Evolutionary conservation across 2,329 filamentous ascomycete genomes (phyloP).

Genomic region (Ampelomyces quisqualis): DNA sequence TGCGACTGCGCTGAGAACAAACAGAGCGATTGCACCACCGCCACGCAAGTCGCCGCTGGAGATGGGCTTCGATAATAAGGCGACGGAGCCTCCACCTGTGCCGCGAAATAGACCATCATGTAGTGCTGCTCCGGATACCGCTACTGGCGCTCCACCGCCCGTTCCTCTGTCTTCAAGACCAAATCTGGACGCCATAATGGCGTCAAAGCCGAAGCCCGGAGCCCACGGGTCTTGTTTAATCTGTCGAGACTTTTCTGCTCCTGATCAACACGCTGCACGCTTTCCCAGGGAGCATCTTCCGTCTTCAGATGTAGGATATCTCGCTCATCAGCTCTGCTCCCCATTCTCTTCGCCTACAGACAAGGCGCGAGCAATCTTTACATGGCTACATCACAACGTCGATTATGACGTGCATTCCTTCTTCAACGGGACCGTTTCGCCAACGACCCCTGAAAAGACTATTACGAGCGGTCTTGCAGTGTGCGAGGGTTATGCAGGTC

Average conservation of each 20-base stretch:
- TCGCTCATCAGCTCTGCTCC: constrained; percentile 75
- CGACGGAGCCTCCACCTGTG: constrained; percentile 35
- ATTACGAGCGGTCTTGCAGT: constrained; percentile 79
- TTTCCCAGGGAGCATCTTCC: constrained; percentile 74
- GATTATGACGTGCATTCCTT: constrained; percentile 79
- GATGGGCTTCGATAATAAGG: constrained; percentile 50
- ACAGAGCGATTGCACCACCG: constrained; percentile 27
- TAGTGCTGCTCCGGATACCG: constrained; percentile 8
- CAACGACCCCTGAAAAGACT: constrained; percentile 69
- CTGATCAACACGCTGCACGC: constrained; percentile 74
- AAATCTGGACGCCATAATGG: constrained; percentile 58
- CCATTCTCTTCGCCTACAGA: constrained; percentile 82
- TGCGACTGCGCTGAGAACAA: constrained; percentile 9
- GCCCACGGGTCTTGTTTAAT: constrained; percentile 61
- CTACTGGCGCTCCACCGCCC: constrained; percentile 48
- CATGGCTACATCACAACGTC: constrained; percentile 94
- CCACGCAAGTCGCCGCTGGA: constrained; percentile 51
- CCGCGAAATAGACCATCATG: constrained; percentile 26
- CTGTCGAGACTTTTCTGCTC: constrained; percentile 84
- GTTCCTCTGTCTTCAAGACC: constrained; percentile 58
- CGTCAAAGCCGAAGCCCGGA: constrained; percentile 42
- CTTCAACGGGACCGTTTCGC: constrained; percentile 68
- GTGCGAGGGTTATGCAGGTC: constrained; percentile 84
- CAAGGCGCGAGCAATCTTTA: constrained; percentile 89
- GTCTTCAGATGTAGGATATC: constrained; percentile 65